Percentiles rank a stretch among this genome's conserved stretches.
phyloP scores from a whole-genome alignment of 2,329 filamentous ascomycete species.

The Microascus cirrosus region DNA sequence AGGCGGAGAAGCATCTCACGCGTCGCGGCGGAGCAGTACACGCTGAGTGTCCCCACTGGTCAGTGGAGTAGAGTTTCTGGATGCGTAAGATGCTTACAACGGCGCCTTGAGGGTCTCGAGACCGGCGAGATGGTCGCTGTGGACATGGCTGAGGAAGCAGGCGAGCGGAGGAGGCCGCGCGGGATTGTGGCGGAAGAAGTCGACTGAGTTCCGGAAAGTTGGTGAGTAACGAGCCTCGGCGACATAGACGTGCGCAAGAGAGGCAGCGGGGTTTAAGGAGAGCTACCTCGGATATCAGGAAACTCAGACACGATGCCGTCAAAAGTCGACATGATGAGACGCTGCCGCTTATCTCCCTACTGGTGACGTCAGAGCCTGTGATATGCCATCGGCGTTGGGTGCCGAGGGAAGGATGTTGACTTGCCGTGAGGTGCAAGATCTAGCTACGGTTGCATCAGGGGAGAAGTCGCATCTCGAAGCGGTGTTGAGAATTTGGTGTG shows the following conservation, averaged over 20 bases:
- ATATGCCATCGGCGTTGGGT: not conserved
- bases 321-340: slow-evolving; percentile 62
- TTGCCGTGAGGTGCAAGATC: no score
- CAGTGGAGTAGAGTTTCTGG: not conserved
- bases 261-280: not conserved
- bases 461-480: no score
- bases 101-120: slow-evolving; percentile 66
- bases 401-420: no score
- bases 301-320: slow-evolving; percentile 65
- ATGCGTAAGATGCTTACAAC: slow-evolving; percentile 38
- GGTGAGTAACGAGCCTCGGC: not conserved
- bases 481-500: no score
- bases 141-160: slow-evolving; percentile 85
- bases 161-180: slow-evolving; percentile 54
- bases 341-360: not conserved
- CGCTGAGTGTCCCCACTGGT: slow-evolving; percentile 23
- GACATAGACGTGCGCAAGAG: not conserved
- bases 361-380: not conserved
- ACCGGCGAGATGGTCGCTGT: slow-evolving; percentile 79
- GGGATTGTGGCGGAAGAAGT: slow-evolving; percentile 59
- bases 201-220: slow-evolving; percentile 34
- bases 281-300: slow-evolving; percentile 57
- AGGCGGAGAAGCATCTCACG: slow-evolving; percentile 69
- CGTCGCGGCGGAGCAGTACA: slow-evolving; percentile 84
- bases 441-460: no score